Conservation (phyloP, 257 asterid species). For the Plectranthus barbatus region DNA sequence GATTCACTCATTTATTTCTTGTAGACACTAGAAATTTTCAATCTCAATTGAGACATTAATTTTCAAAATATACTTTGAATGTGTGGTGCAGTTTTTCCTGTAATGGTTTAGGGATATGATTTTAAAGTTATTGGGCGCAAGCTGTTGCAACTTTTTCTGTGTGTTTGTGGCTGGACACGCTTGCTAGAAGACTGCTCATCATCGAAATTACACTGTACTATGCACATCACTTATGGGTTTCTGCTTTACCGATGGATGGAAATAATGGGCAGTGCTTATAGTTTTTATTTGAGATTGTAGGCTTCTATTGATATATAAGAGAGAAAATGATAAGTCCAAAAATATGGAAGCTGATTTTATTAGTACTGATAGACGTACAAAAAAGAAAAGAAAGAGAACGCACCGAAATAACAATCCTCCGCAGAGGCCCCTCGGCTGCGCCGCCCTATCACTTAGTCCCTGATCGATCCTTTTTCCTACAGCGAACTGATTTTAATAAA, state of each 20-base stretch:
- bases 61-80: background rate
- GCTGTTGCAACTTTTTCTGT: background rate
- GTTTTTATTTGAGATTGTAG: too few species aligned
- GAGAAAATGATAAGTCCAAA: too few species aligned
- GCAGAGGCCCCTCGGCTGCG: too few species aligned
- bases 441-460: too few species aligned
- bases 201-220: background rate
- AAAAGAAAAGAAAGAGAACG: too few species aligned
- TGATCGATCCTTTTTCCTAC: too few species aligned
- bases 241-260: background rate
- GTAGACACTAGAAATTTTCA: background rate
- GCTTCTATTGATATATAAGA: background rate
- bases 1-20: background rate
- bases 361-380: too few species aligned
- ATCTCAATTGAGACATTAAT: background rate
- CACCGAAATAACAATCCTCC: too few species aligned
- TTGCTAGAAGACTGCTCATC: background rate
- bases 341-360: too few species aligned
- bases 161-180: background rate
- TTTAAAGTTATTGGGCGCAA: background rate
- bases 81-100: background rate
- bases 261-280: background rate
- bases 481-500: too few species aligned
- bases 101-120: background rate
- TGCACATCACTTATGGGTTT: background rate